Base-by-base conservation (phyloP, 306 rosid species). In the Carpinus viminea region DNA sequence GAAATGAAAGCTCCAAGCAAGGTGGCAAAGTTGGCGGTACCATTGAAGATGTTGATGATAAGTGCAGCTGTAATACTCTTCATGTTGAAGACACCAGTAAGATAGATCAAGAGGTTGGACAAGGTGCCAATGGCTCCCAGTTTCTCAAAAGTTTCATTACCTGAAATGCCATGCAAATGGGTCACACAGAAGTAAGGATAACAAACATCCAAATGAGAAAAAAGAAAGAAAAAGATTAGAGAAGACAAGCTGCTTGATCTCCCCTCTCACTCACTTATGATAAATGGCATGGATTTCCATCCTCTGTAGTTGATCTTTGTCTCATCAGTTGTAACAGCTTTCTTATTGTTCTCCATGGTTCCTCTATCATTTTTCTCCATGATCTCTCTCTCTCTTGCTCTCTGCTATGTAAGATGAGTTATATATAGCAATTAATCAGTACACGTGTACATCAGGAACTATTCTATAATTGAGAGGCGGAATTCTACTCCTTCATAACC, bases 71-170 rank as follows among this genome's bases (percentile, higher is more conserved):
- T 86, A 64, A 92, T 90, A 85, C 85, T 92, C 47, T 84, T 78
- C 78, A 91, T 83, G 86, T 92, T 87, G 93, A 94, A 91, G 2
- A 91, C 98, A 11, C 90, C 82, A 3, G 93, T 88, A 6, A 92
- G 90, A 83, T 94, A 92, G 12, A 92, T 87, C 85, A 92, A 85
- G 47, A 94, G 89, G 77, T 92, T 94, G 17, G 91, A 36, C 18
- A 89, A 81, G n/a, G 96, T 87, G 2, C 95, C 98, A 80, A 91
- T 85, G 21, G 97, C 89, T 75, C 97, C 98, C 54, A 94, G 82
- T 84, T 87, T 92, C 91, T 94, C 97, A 81, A 92, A 92, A 0
- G 98, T 92, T 80, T 94, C 97, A 91, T 92, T 94, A 74, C 98
- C 98, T 94, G 82, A 12, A 73, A 84, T 50, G 20, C 79, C 6